These are phyloP conservation scores for Epichloe gansuensis DNA, from an alignment of 2,329 filamentous ascomycete genomes.

Conservation along the genomic window DNA sequence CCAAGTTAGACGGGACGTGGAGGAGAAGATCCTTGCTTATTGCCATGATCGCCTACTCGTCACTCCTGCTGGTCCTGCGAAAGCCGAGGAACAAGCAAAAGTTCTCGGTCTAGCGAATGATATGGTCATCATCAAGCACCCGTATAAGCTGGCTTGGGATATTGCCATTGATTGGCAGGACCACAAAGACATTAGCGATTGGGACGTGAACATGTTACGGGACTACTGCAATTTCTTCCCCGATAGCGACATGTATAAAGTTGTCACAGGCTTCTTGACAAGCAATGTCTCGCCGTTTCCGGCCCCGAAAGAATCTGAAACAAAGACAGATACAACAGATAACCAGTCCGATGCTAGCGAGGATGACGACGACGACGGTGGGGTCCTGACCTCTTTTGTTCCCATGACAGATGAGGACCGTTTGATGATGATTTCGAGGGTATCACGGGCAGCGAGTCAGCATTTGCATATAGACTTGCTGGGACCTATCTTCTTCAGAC, in stretches of 20 bases:
- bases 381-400: conserved; percentile 39
- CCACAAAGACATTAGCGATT: conserved; percentile 57
- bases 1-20: conserved; percentile 68
- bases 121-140: conserved; percentile 94
- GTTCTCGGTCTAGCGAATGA: conserved; percentile 70
- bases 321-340: conserved; percentile 14
- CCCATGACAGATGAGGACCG: conserved; percentile 66
- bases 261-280: conserved; percentile 70
- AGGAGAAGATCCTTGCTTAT: conserved; percentile 78
- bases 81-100: conserved; percentile 56
- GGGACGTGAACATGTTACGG: conserved; percentile 66
- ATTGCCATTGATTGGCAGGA: conserved; percentile 86
- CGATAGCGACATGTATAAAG: conserved; percentile 66
- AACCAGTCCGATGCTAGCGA: conserved; percentile 41
- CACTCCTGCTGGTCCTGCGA: conserved; percentile 50
- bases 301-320: conserved; percentile 13
- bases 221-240: conserved; percentile 80
- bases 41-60: conserved; percentile 68
- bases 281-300: conserved; percentile 80
- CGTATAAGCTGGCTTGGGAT: conserved; percentile 81
- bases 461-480: conserved; percentile 73
- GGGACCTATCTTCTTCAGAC: conserved; percentile 72
- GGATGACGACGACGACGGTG: conserved; percentile 47
- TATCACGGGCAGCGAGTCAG: conserved; percentile 53
- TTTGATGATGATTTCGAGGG: conserved; percentile 68